A percentile compares a stretch with the other conserved stretches of the same genome.
phyloP scores from a whole-genome alignment of 495 filamentous ascomycete species.

The Penicillium simplicissimum region DNA sequence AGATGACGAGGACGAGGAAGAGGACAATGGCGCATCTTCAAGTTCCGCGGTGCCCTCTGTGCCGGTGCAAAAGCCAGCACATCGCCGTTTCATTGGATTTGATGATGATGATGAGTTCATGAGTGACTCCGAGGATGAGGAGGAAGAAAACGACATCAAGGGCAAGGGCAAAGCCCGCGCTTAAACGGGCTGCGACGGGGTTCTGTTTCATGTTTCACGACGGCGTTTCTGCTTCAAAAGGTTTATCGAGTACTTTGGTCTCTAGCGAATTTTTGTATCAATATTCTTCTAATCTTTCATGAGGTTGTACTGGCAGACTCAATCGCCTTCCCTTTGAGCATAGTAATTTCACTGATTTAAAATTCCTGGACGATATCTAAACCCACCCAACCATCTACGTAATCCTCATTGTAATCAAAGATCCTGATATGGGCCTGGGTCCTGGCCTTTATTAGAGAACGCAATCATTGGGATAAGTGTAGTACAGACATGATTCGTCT shows the following conservation, averaged over 20 bases:
- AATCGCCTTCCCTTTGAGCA: no score
- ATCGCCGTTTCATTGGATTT: slow-evolving; percentile 72
- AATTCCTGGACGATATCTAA: no score
- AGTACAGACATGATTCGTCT: no score
- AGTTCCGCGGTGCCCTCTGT: slow-evolving; percentile 30
- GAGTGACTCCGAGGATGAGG: slow-evolving; percentile 66
- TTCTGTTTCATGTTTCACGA: slow-evolving; percentile 14
- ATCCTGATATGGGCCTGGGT: no score
- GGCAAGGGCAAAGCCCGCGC: slow-evolving; percentile 46
- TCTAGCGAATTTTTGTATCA: slow-evolving; percentile 13
- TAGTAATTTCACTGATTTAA: no score
- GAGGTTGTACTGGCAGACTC: no score
- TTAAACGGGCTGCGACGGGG: slow-evolving; percentile 16
- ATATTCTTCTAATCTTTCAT: not conserved
- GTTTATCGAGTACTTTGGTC: slow-evolving; percentile 12
- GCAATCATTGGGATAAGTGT: no score
- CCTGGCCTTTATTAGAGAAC: no score
- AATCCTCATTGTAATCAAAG: no score
- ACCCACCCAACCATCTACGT: no score
- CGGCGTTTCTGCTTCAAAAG: not conserved
- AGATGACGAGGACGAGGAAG: slow-evolving; percentile 51
- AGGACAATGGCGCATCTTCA: slow-evolving; percentile 31
- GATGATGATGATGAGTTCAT: slow-evolving; percentile 92
- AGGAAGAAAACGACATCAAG: slow-evolving; percentile 33
- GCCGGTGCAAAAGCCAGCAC: slow-evolving; percentile 29